Evolutionary conservation across 345 rosid species (phyloP).

Genomic region (Syzygium aromaticum): DNA sequence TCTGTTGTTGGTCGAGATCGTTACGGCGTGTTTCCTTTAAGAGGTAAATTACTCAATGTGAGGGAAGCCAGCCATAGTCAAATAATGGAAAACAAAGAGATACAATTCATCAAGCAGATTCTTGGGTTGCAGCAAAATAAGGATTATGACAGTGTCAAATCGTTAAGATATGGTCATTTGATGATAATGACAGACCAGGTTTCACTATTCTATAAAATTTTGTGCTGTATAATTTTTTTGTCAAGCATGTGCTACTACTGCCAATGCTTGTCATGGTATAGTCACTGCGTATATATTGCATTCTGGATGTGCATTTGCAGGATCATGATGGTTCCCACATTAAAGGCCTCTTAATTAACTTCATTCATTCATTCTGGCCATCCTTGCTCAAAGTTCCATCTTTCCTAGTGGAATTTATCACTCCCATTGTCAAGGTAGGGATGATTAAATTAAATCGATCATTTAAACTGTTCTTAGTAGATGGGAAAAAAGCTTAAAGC

Average conservation of each 20-base stretch:
- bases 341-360: conserved; percentile 86
- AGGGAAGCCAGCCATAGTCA: conserved; percentile 86
- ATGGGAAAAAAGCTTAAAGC: background rate
- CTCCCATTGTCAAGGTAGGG: conserved; percentile 92
- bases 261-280: background rate
- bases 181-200: conserved; percentile 99
- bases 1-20: conserved; percentile 48
- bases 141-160: conserved; percentile 52
- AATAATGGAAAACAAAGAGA: conserved; percentile 78
- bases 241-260: background rate
- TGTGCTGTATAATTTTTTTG: background rate
- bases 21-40: conserved; percentile 86
- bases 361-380: conserved; percentile 96
- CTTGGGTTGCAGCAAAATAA: conserved; percentile 85
- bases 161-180: conserved; percentile 95
- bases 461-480: background rate
- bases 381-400: conserved; percentile 76
- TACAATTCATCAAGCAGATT: conserved; percentile 75
- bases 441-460: background rate
- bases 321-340: conserved; percentile 99
- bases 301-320: conserved; percentile 18
- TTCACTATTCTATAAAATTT: background rate
- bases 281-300: background rate
- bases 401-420: conserved; percentile 86
- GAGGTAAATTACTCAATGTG: conserved; percentile 89